Percentiles rank a stretch among this genome's conserved stretches.
Conservation (phyloP, 2,329 filamentous ascomycete genomes). For the Xylaria sp. region DNA sequence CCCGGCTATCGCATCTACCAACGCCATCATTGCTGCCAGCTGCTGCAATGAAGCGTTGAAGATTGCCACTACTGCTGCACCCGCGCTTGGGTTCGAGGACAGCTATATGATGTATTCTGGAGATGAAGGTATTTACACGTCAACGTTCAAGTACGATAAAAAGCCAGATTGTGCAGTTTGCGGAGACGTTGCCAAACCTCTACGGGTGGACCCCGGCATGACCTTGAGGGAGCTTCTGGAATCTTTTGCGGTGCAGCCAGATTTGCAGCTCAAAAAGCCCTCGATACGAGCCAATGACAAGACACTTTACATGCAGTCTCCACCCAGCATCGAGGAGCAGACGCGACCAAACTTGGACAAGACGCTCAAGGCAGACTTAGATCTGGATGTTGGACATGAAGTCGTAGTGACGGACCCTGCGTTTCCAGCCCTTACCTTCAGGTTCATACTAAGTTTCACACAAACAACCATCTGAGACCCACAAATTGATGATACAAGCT, state of each 20-base stretch:
- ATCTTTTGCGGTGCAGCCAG: slow-evolving; percentile 81
- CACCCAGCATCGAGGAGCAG: slow-evolving; percentile 82
- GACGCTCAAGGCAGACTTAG: slow-evolving; percentile 76
- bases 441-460: slow-evolving; percentile 63
- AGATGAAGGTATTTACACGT: slow-evolving; percentile 95
- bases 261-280: slow-evolving; percentile 93
- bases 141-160: slow-evolving; percentile 94
- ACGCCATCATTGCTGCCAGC: slow-evolving; percentile 93
- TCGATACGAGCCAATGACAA: slow-evolving; percentile 82
- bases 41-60: slow-evolving; percentile 99
- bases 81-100: slow-evolving; percentile 78
- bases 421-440: slow-evolving; percentile 77
- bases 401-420: slow-evolving; percentile 94
- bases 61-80: slow-evolving; percentile 84
- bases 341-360: slow-evolving; percentile 84
- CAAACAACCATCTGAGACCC: slow-evolving; percentile 21
- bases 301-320: slow-evolving; percentile 90
- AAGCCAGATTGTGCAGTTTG: slow-evolving; percentile 97
- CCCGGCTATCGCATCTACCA: slow-evolving; percentile 96
- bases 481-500: slow-evolving; percentile 6
- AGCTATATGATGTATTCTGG: slow-evolving; percentile 99
- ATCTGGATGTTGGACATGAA: slow-evolving; percentile 81
- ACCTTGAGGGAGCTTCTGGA: slow-evolving; percentile 89
- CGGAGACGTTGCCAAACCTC: slow-evolving; percentile 80
- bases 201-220: slow-evolving; percentile 75